These are phyloP conservation scores for Senecio squalidus DNA, from an alignment of 140 eudicot species.

Conservation along the genomic window DNA sequence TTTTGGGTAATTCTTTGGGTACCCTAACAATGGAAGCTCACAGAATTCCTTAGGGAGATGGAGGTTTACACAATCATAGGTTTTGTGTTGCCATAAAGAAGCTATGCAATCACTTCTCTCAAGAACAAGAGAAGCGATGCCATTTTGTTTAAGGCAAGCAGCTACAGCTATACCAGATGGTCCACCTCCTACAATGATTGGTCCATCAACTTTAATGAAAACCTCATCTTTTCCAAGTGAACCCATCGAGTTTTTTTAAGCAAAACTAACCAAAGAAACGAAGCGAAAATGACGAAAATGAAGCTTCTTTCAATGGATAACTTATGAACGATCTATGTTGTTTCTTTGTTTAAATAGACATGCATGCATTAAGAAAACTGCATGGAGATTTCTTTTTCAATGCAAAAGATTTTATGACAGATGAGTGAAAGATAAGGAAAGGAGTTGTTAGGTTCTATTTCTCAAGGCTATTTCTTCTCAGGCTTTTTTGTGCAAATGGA, in stretches of 20 bases:
- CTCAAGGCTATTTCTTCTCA: slow-evolving; percentile 63
- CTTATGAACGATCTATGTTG: no score
- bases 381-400: no score
- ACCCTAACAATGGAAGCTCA: slow-evolving; percentile 67
- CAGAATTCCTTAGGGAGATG: slow-evolving; percentile 82
- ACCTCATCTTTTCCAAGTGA: slow-evolving; percentile 32
- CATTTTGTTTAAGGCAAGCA: slow-evolving; percentile 60
- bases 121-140: slow-evolving; percentile 65
- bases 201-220: slow-evolving; percentile 40
- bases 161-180: slow-evolving; percentile 90
- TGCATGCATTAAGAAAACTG: no score
- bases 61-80: slow-evolving; percentile 85
- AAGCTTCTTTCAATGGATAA: no score
- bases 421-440: slow-evolving; percentile 77
- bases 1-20: slow-evolving; percentile 75
- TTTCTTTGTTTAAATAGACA: no score
- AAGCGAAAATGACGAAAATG: no score
- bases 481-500: slow-evolving; percentile 23
- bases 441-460: slow-evolving; percentile 53
- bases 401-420: no score
- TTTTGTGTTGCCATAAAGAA: slow-evolving; percentile 82
- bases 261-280: no score
- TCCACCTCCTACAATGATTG: slow-evolving; percentile 89
- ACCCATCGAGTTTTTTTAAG: slow-evolving; percentile 29
- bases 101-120: slow-evolving; percentile 88